Percentiles rank a stretch among this genome's conserved stretches.
Evolutionary conservation across 371 early-diverging fungal genomes (phyloP).

Genomic region (Mortierella polycephala): DNA sequence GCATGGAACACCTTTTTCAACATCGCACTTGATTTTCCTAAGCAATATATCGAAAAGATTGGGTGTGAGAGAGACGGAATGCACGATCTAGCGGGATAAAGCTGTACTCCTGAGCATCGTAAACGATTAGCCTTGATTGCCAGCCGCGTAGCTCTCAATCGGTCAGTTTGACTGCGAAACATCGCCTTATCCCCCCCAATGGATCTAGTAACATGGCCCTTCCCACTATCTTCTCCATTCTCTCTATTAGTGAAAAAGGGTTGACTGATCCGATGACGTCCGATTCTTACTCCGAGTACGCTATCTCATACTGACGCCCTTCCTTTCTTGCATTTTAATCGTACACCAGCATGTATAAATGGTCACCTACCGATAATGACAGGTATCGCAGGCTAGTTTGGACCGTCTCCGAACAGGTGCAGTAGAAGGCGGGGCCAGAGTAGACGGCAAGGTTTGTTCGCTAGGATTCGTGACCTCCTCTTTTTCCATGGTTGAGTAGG

Average conservation of each 20-base stretch:
- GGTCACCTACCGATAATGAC: slow-evolving; percentile 49
- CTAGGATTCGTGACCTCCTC: slow-evolving; percentile 19
- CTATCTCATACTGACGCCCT: too few species aligned
- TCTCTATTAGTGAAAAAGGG: background rate
- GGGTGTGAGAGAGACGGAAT: background rate
- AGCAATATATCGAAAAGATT: background rate
- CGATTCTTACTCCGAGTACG: too few species aligned
- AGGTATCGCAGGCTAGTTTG: slow-evolving; percentile 52
- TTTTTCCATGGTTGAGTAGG: slow-evolving; percentile 25
- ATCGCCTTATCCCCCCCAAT: too few species aligned
- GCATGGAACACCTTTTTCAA: slow-evolving; percentile 42
- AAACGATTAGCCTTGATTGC: too few species aligned
- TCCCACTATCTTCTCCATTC: too few species aligned
- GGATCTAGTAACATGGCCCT: too few species aligned
- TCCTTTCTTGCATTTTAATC: background rate
- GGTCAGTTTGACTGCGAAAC: too few species aligned
- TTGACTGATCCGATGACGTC: too few species aligned
- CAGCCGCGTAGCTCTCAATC: too few species aligned
- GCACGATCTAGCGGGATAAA: too few species aligned
- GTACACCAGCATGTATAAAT: background rate
- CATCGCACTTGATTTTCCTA: slow-evolving; percentile 55
- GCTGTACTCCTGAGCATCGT: too few species aligned
- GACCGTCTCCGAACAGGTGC: slow-evolving; percentile 37
- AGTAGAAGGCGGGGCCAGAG: slow-evolving; percentile 28
- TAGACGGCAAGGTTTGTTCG: slow-evolving; percentile 21